phyloP scores from a whole-genome alignment of 2,329 filamentous ascomycete species.

The Aspergillus bombycis region DNA sequence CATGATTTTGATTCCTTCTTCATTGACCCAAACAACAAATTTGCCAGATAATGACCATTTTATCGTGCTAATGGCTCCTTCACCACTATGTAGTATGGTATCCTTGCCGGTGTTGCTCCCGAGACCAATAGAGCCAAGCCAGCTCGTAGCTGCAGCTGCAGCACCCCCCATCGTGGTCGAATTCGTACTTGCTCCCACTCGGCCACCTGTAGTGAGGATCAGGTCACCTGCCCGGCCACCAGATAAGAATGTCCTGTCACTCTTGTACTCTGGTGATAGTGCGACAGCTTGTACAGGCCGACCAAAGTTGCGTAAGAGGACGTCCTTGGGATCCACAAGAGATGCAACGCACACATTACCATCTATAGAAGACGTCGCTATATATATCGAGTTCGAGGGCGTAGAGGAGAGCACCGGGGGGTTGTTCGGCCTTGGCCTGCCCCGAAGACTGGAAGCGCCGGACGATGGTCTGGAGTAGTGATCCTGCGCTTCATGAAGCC shows the following conservation, averaged over 20 bases:
- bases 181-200: constrained; percentile 74
- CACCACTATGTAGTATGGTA: constrained; percentile 83
- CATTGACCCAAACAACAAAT: constrained; percentile 94
- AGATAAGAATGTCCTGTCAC: constrained; percentile 84
- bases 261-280: constrained; percentile 92
- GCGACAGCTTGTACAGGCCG: constrained; percentile 90
- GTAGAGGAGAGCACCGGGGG: constrained; percentile 63
- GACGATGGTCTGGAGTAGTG: constrained; percentile 30
- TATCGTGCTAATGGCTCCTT: constrained; percentile 87
- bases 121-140: constrained; percentile 86
- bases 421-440: constrained; percentile 28
- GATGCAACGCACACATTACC: constrained; percentile 93
- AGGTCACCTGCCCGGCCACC: constrained; percentile 87
- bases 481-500: constrained; percentile 33
- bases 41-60: constrained; percentile 94
- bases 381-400: constrained; percentile 87
- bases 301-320: constrained; percentile 89
- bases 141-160: constrained; percentile 81
- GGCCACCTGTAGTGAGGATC: constrained; percentile 81
- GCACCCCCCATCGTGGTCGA: constrained; percentile 78
- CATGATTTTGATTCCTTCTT: constrained; percentile 98
- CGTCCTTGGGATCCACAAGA: constrained; percentile 83
- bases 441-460: constrained; percentile 34
- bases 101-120: constrained; percentile 80
- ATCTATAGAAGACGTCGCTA: constrained; percentile 92